phyloP scores from a whole-genome alignment of 2,329 filamentous ascomycete genomes.

The Venturiaceae sp. region DNA sequence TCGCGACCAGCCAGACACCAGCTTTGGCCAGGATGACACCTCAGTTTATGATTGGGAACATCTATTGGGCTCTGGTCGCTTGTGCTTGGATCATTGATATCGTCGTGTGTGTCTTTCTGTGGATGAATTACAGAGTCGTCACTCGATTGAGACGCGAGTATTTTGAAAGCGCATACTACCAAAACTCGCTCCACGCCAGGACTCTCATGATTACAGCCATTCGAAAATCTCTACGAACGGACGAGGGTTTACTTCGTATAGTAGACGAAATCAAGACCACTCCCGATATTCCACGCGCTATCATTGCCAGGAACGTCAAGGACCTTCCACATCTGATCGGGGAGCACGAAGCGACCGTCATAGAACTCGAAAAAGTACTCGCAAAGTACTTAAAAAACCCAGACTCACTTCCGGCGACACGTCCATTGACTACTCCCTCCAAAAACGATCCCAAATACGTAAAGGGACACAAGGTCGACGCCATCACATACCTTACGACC shows the following conservation, averaged over 20 bases:
- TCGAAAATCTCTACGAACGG: constrained; percentile 62
- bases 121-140: constrained; percentile 79
- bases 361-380: constrained; percentile 70
- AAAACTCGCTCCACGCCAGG: constrained; percentile 70
- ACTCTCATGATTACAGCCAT: constrained; percentile 66
- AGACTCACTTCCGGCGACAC: constrained; percentile 61
- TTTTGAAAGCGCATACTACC: constrained; percentile 80
- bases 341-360: constrained; percentile 71
- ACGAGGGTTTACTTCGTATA: constrained; percentile 79
- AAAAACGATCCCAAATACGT: constrained; percentile 67
- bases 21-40: constrained; percentile 50
- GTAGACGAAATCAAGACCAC: constrained; percentile 73
- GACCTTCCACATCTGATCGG: constrained; percentile 77
- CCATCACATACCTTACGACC: constrained; percentile 84
- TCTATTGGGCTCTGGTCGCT: constrained; percentile 50
- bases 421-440: constrained; percentile 70
- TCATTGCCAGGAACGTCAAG: constrained; percentile 86
- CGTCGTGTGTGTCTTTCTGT: constrained; percentile 72
- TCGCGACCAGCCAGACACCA: constrained; percentile 20
- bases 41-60: constrained; percentile 35
- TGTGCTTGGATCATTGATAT: constrained; percentile 58
- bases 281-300: constrained; percentile 67
- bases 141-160: constrained; percentile 63
- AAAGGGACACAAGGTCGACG: constrained; percentile 70
- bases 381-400: constrained; percentile 90